phyloP scores from a whole-genome alignment of 225 moss, liverwort and hornwort species.

The Straminergon stramineum region DNA sequence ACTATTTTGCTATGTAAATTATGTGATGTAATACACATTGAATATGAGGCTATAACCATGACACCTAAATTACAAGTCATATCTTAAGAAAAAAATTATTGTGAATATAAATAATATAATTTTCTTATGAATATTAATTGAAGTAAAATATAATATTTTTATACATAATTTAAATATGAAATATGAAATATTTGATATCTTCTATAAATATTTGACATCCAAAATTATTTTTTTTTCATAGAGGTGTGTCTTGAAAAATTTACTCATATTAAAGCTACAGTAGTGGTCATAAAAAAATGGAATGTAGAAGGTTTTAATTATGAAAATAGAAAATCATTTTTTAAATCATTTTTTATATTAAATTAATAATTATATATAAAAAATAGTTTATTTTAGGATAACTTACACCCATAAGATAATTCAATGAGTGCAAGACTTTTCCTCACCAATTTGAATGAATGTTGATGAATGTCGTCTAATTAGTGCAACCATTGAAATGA shows the following conservation, averaged over 20 bases:
- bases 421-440: rapidly evolving
- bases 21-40: background rate
- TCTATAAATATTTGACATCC: background rate
- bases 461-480: background rate
- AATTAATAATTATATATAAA: background rate
- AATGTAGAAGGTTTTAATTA: background rate
- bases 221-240: no score
- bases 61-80: background rate
- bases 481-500: background rate
- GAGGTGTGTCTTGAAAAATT: background rate
- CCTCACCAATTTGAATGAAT: background rate
- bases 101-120: no score
- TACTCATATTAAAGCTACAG: background rate
- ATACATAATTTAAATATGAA: no score
- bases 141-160: background rate
- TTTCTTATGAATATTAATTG: background rate
- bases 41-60: background rate
- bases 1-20: background rate
- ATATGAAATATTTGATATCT: background rate
- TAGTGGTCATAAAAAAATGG: no score
- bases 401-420: background rate
- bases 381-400: no score
- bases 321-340: rapidly evolving
- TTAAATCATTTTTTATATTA: background rate
- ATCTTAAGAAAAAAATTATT: background rate